Conservation (phyloP, 169 alveolate genomes). For the Ichthyophthirius multifiliis region DNA sequence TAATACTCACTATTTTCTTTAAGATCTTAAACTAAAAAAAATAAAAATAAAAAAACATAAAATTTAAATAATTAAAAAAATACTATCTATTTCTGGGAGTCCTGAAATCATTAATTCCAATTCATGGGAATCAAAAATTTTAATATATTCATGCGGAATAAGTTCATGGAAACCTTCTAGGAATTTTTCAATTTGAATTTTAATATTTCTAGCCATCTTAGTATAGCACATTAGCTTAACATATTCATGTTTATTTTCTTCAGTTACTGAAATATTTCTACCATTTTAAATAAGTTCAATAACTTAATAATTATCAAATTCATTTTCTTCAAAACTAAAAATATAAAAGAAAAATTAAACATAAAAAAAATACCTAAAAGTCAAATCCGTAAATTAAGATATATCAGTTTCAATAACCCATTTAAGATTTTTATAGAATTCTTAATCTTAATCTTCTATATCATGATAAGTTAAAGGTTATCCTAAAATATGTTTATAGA, state of each 20-base stretch:
- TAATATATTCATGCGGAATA: constrained; percentile 93
- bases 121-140: constrained; percentile 95
- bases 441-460: constrained; percentile 98
- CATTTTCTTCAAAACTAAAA: constrained; percentile 93
- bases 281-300: constrained; percentile 95
- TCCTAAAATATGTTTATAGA: constrained; percentile 97
- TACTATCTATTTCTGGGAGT: constrained; percentile 95
- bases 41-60: background rate
- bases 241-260: constrained; percentile 94
- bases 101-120: constrained; percentile 96
- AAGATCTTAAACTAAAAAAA: constrained; percentile 87
- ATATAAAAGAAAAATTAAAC: background rate
- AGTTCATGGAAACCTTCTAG: constrained; percentile 97
- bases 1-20: constrained; percentile 94
- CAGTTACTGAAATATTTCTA: constrained; percentile 87
- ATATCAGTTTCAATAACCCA: constrained; percentile 92
- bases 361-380: background rate
- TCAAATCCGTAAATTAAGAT: constrained; percentile 81
- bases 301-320: constrained; percentile 86
- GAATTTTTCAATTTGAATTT: constrained; percentile 95
- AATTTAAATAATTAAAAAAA: background rate
- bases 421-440: constrained; percentile 93
- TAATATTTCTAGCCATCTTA: constrained; percentile 93
- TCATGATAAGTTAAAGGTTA: constrained; percentile 95
- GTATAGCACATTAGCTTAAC: constrained; percentile 93